Conservation (phyloP, 352 stramenopile species). For the Pythium apleroticum region DNA sequence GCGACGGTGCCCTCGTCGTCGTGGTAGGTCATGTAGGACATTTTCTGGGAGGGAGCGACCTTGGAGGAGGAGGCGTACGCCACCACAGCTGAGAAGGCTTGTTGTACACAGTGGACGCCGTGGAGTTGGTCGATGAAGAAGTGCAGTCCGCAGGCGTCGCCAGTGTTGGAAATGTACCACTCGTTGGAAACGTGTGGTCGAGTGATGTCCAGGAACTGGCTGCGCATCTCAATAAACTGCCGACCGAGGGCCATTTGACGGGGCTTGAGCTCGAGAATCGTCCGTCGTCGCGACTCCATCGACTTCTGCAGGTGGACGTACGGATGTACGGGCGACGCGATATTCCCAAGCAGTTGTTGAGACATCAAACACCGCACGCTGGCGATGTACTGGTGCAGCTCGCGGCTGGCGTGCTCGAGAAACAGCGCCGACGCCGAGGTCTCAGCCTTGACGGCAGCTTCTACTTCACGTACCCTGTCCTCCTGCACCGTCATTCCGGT, state of each 20-base stretch:
- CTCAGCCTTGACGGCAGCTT: background rate
- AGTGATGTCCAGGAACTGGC: slow-evolving; percentile 35
- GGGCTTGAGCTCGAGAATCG: slow-evolving; percentile 33
- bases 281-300: slow-evolving; percentile 28
- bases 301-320: slow-evolving; percentile 40
- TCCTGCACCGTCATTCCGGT: background rate
- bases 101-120: slow-evolving; percentile 30
- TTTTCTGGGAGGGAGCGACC: slow-evolving; percentile 55
- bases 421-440: background rate
- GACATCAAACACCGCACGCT: slow-evolving; percentile 15
- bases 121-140: slow-evolving; percentile 51
- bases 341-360: background rate
- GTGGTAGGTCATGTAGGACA: slow-evolving; percentile 67
- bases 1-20: slow-evolving; percentile 41
- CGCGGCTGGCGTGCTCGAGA: background rate
- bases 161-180: slow-evolving; percentile 39
- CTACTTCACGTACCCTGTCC: too few species aligned
- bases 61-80: slow-evolving; percentile 56
- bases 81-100: slow-evolving; percentile 40
- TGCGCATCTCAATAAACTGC: slow-evolving; percentile 40
- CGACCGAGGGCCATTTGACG: slow-evolving; percentile 35
- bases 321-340: slow-evolving; percentile 17
- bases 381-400: slow-evolving; percentile 13
- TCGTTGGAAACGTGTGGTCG: slow-evolving; percentile 39
- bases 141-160: slow-evolving; percentile 47